Evolutionary conservation across 805 yeast species (phyloP).

Genomic region (Ascoidea tarda): DNA sequence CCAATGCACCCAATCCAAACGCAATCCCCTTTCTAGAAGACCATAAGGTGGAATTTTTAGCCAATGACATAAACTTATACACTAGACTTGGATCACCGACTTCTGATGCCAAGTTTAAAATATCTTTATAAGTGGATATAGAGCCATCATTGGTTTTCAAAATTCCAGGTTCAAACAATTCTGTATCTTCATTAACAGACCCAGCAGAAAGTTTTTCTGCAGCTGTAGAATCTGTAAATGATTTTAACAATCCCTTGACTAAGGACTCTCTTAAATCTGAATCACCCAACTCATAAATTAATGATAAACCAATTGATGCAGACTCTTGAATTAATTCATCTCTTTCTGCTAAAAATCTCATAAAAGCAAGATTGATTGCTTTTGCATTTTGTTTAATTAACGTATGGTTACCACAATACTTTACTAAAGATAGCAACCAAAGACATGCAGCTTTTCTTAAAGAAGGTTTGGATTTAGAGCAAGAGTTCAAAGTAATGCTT

Average conservation of each 20-base stretch:
- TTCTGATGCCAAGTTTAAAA: conserved; percentile 77
- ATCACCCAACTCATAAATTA: conserved; percentile 70
- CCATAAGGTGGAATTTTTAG: conserved; percentile 83
- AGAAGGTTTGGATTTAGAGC: conserved; percentile 57
- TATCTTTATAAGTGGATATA: conserved; percentile 83
- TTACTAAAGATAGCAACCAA: conserved; percentile 73
- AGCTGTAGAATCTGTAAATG: conserved; percentile 60
- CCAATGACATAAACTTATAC: conserved; percentile 86
- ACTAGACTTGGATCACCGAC: conserved; percentile 93
- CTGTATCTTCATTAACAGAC: conserved; percentile 61
- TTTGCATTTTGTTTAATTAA: conserved; percentile 28
- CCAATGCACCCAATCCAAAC: conserved; percentile 75
- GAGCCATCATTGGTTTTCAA: conserved; percentile 75
- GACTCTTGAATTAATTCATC: conserved; percentile 88
- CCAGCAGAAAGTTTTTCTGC: conserved; percentile 42
- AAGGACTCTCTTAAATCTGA: conserved; percentile 51
- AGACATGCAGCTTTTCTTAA: conserved; percentile 67
- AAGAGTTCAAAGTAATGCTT: conserved; percentile 33
- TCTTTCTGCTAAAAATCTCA: conserved; percentile 63
- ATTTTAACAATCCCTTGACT: conserved; percentile 55
- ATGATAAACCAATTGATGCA: conserved; percentile 77
- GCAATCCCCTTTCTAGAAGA: conserved; percentile 89
- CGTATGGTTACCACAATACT: conserved; percentile 44
- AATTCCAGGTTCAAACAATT: conserved; percentile 72
- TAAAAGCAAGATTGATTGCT: conserved; percentile 60